Evolutionary conservation across 257 asterid species (phyloP), one percentile per base, ranked within the genome.

Genomic region (Parsonsia alboflavescens): DNA sequence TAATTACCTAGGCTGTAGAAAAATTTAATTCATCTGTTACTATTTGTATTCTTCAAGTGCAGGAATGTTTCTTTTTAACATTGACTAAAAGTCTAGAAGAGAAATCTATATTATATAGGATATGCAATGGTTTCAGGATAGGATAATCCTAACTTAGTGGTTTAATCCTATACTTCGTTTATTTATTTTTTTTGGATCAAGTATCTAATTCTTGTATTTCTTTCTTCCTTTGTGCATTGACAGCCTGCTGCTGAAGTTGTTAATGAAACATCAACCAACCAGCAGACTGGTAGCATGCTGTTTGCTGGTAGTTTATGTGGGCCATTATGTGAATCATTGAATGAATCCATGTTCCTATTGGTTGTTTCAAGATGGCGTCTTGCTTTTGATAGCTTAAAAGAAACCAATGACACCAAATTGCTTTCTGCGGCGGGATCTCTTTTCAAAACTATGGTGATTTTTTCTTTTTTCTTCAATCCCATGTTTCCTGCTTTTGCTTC

Each of bases 381-480:
- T 65, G 91, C 96, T 73, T 89, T 89, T 77, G 98, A 95, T 80
- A 78, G 85, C 68, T 69, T 95, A 81, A 95, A 95, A 88, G 96
- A 89, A 84, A 89, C 93, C 76, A 87, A 85, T 56, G 93, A 95
- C 84, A 85, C 87, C 65, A 89, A 88, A 81, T 84, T 88, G 85
- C 91, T 95, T 78, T 90, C 97, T 75, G 96, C 94, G 44, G 92
- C 98, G 57, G 98, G 98, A 80, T 93, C 97, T 69, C 91, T 95
- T 58, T 76, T 89, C 76, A 95, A 89, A 90, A 80, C 79, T 78
- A 89, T 95, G 99, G 99, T 92, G 76, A 95, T 22, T 5, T 28
- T 76, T 82, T 52, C 39, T 33, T 77, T 56, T 78, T 49, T 78
- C 77, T 44, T 39, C 56, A 49, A 69, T 79, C 72, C 42, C 7